Evolutionary conservation across 805 yeast genomes (phyloP).

Genomic region (Ogataea trehaloabstinens): DNA sequence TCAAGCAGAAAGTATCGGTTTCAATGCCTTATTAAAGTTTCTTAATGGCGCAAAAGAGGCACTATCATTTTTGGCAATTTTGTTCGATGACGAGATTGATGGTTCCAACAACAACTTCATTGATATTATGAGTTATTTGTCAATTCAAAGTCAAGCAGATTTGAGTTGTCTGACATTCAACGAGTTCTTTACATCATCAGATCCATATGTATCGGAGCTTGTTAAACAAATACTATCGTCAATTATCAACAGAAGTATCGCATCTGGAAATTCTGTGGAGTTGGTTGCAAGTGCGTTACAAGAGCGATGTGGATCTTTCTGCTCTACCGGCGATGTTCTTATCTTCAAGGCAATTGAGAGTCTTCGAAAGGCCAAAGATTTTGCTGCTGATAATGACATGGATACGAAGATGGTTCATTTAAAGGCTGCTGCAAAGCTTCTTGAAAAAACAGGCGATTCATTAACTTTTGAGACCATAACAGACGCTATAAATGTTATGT

Average conservation of each 20-base stretch:
- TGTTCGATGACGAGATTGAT: constrained; percentile 63
- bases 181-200: constrained; percentile 73
- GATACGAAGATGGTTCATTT: constrained; percentile 67
- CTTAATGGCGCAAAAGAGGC: constrained; percentile 84
- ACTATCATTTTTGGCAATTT: constrained; percentile 77
- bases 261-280: constrained; percentile 92
- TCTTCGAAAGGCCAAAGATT: constrained; percentile 79
- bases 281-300: constrained; percentile 83
- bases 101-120: constrained; percentile 43
- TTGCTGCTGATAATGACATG: constrained; percentile 65
- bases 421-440: constrained; percentile 68
- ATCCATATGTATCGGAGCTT: constrained; percentile 52
- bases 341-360: constrained; percentile 94
- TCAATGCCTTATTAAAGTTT: constrained; percentile 71
- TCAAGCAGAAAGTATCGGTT: constrained; percentile 90
- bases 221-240: constrained; percentile 87
- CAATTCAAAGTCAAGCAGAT: constrained; percentile 65
- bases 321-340: constrained; percentile 89
- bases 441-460: constrained; percentile 77
- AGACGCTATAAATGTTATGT: constrained; percentile 76
- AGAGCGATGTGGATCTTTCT: constrained; percentile 91
- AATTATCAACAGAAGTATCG: constrained; percentile 81
- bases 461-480: constrained; percentile 75
- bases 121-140: constrained; percentile 67
- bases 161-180: constrained; percentile 66